Evolutionary conservation across 345 rosid species (phyloP), one percentile per base, ranked within the genome.

Genomic region (Eucalyptus cloeziana): DNA sequence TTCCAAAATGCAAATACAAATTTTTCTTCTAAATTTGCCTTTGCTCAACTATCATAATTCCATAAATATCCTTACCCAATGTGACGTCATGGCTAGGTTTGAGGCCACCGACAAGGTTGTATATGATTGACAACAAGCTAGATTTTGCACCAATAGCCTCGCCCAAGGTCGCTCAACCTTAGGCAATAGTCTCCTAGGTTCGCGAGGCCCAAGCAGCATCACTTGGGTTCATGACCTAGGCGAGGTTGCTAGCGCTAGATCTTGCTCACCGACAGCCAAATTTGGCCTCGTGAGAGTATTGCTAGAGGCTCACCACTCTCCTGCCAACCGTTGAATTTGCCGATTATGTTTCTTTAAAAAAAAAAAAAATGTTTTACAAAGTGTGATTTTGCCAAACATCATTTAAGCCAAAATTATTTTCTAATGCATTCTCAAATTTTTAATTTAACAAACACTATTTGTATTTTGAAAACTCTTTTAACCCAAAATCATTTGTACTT

Each of bases 261-360:
- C 13, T 56, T 24, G 13, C 62, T 22, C 13, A 5, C 27, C 62
- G 3, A 24, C 5, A 56, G 3, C 62, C 62, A 56, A 22, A 56
- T 56, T 56, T 56, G 30, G 62, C 62, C 30, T 56, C 10, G 13
- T 1, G 27, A 25, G 62, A 56, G 30, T 22, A 56, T 56, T 11
- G 3, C 62, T 8, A 5, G 30, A 56, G 62, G 62, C 62, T 56
- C 30, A 9, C 13, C 30, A 22, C 13, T 25, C 62, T 56, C 62
- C 3, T 4, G 6, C 13, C 0, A 1, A 4, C 13, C 11, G 0
- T 24, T 24, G 62, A 56, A 10, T 56, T 56, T 56, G 62, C 1
- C 10, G 1, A 30, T 24, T 7, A 7, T 52, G 25, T 52, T 52
- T 52, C 24, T 52, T 52, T 7, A 8, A 47, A 47, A 47, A 47